Conservation (phyloP, 257 asterid genomes). For the Solanum ossicruentum region DNA sequence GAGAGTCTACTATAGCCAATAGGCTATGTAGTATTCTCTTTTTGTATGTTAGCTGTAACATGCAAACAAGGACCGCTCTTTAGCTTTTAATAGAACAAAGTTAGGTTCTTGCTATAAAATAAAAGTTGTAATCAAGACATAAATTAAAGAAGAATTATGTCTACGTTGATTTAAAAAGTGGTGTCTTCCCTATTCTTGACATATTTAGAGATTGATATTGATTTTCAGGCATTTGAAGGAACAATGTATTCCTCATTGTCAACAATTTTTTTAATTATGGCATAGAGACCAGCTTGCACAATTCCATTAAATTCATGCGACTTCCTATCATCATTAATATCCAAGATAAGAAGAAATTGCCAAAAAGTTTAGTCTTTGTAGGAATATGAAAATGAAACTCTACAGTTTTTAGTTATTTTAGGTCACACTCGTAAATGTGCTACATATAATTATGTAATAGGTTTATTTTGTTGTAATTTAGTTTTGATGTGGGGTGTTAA, state of each 20-base stretch:
- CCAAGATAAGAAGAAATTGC: no score
- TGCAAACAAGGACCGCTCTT: neutral
- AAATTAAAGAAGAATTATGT: neutral
- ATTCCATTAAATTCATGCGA: neutral
- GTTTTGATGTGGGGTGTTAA: neutral
- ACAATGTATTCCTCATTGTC: neutral
- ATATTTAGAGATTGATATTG: neutral
- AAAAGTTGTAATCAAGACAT: neutral
- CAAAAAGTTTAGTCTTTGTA: no score
- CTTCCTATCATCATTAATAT: neutral
- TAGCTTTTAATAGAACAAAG: neutral
- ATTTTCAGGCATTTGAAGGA: neutral
- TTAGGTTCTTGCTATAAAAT: neutral
- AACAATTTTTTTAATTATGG: neutral
- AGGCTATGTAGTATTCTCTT: neutral
- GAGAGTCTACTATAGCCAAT: neutral
- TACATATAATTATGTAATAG: neutral
- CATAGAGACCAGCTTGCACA: neutral
- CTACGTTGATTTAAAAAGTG: neutral
- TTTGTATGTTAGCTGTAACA: neutral
- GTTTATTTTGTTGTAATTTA: neutral
- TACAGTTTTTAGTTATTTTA: neutral
- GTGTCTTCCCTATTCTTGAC: conserved; percentile 1
- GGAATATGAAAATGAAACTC: neutral
- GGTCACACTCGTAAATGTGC: neutral